Base-by-base conservation (phyloP, 768 basidiomycete genomes). In the Rubroboletus satanas region DNA sequence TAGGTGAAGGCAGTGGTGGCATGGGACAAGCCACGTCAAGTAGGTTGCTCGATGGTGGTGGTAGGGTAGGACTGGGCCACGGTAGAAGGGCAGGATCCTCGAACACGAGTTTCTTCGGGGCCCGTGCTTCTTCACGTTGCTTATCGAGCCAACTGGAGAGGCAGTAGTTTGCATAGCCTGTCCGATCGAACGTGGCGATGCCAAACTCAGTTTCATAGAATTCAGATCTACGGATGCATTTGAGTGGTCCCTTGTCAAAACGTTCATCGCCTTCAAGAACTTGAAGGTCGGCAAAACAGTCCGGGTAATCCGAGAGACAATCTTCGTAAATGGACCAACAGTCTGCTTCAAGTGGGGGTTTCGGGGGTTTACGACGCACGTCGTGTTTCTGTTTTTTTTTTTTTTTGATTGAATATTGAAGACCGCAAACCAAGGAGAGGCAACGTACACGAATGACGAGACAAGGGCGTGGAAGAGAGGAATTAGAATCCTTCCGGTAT, bases 181-280 rank as follows among this genome's bases (percentile, higher is more conserved):
- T 31, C 5, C 47, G 61, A 58, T 71, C 66, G 38, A 71, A 66
- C 31, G 31, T 55, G 55, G 68, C 58, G 37, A 58, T 45, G 45
- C 70, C 68, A 29, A 55, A 64, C 49, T 70, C 68, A 15, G 57
- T 66, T 57, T 70, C 61, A 46, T 71, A 65, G 31, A 71, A 68
- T 7, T 67, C 60, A 10, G 65, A 62, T 47, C 55, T 52, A 7
- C 58, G 60, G n/a, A 60, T 49, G 36, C 36, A 43, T 32, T 31
- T 46, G 17, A 29, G 51, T 6, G 51, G 11, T 41, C 49, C 59
- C 50, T 47, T 55, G 49, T 60, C 18, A 15, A 45, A 35, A 28
- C 32, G 36, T 45, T 53, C 54, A 15, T 56, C 45, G 52, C 62
- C 45, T 35, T 60, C 62, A 7, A 68, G 50, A n/a, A 56, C 46